Conservation (phyloP, 129 eudicot genomes). For the Rutidosis leptorrhynchoides region DNA sequence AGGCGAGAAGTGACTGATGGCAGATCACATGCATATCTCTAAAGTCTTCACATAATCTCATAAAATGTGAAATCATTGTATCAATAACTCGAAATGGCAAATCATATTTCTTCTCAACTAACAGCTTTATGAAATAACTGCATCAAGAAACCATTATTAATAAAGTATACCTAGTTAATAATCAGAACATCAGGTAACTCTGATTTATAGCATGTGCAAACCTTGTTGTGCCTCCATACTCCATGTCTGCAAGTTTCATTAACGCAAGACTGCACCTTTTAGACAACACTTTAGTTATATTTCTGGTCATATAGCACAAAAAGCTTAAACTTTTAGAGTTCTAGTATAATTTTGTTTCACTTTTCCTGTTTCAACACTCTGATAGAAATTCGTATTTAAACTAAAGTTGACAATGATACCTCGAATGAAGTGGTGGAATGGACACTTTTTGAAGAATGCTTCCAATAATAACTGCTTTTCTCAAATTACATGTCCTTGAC, state of each 20-base stretch:
- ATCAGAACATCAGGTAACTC: slow-evolving; percentile 15
- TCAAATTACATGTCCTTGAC: slow-evolving; percentile 82
- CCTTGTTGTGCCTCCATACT: slow-evolving; percentile 97
- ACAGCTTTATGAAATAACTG: slow-evolving; percentile 83
- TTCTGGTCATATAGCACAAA: slow-evolving; percentile 1
- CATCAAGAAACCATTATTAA: slow-evolving; percentile 25
- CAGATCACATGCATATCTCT: slow-evolving; percentile 90
- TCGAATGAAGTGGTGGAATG: slow-evolving; percentile 89
- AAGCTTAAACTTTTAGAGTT: too few species aligned
- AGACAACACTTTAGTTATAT: slow-evolving; percentile 10
- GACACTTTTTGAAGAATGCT: slow-evolving; percentile 80
- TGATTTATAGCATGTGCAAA: slow-evolving; percentile 18
- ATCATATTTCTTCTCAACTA: slow-evolving; percentile 86
- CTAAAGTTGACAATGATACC: slow-evolving; percentile 39
- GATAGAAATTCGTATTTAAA: not conserved
- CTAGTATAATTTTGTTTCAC: not conserved
- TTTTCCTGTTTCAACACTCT: not conserved
- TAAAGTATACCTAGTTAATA: not conserved
- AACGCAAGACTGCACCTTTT: slow-evolving; percentile 71
- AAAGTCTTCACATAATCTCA: slow-evolving; percentile 62
- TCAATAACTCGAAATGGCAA: slow-evolving; percentile 86
- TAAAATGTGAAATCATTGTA: slow-evolving; percentile 76
- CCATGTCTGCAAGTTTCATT: slow-evolving; percentile 89
- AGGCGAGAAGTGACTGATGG: slow-evolving; percentile 95
- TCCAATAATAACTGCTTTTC: slow-evolving; percentile 90